These are phyloP conservation scores for Trichoderma asperellum DNA, from an alignment of 2,329 filamentous ascomycete genomes.

Conservation along the genomic window DNA sequence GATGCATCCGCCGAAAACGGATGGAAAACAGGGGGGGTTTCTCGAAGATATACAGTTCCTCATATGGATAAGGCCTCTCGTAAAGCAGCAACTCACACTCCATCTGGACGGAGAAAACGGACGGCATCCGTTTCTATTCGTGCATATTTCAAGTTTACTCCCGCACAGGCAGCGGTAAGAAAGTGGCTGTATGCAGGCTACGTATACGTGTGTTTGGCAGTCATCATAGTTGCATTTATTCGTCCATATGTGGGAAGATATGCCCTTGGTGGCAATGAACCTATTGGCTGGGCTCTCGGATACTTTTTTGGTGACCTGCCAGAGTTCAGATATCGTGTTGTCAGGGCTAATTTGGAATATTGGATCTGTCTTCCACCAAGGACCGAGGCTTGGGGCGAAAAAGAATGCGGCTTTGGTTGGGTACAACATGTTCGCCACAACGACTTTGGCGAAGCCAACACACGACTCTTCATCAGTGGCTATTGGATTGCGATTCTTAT, in stretches of 20 bases:
- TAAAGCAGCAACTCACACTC: slow-evolving; percentile 56
- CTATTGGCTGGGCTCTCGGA: slow-evolving; percentile 88
- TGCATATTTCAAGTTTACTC: slow-evolving; percentile 79
- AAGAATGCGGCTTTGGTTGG: slow-evolving; percentile 59
- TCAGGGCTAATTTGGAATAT: slow-evolving; percentile 67
- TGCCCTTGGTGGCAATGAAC: slow-evolving; percentile 74
- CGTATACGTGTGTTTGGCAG: slow-evolving; percentile 70
- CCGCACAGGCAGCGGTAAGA: slow-evolving; percentile 71
- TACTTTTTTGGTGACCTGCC: slow-evolving; percentile 84
- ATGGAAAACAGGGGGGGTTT: slow-evolving; percentile 32
- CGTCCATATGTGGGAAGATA: slow-evolving; percentile 68
- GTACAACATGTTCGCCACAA: slow-evolving; percentile 66
- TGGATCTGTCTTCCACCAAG: slow-evolving; percentile 75
- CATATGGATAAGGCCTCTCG: slow-evolving; percentile 41
- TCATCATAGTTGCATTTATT: slow-evolving; percentile 71
- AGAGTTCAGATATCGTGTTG: slow-evolving; percentile 71
- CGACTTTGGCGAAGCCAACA: slow-evolving; percentile 75
- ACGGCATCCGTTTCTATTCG: slow-evolving; percentile 66
- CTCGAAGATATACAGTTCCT: slow-evolving; percentile 59
- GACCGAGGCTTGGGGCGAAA: slow-evolving; percentile 36
- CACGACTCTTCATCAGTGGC: slow-evolving; percentile 72
- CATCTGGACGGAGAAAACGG: slow-evolving; percentile 68
- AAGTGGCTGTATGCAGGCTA: slow-evolving; percentile 86
- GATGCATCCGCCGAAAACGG: slow-evolving; percentile 31
- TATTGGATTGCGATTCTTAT: slow-evolving; percentile 76